A percentile compares a stretch with the other conserved stretches of the same genome.
phyloP scores from a whole-genome alignment of 768 basidiomycete species.

The Strobilomyces dryophilus region DNA sequence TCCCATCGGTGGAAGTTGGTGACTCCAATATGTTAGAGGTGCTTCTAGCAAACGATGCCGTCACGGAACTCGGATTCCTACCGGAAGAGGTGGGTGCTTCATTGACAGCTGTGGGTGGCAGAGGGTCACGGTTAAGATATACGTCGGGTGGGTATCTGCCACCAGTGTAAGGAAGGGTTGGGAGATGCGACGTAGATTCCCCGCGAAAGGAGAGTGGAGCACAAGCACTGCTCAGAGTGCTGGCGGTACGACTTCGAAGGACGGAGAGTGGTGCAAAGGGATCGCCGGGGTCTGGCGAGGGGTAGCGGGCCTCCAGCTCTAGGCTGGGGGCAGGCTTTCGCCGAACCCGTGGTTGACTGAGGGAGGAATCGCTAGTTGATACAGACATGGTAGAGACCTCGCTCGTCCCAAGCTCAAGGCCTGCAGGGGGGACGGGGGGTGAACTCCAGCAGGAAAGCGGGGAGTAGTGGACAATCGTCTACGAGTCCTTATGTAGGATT shows the following conservation, averaged over 20 bases:
- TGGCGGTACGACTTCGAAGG: slow-evolving; percentile 55
- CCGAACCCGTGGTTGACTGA: slow-evolving; percentile 25
- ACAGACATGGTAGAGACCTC: slow-evolving; percentile 29
- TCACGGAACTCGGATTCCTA: slow-evolving; percentile 6
- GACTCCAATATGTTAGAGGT: slow-evolving; percentile 16
- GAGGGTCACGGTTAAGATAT: slow-evolving; percentile 20
- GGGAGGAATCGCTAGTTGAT: slow-evolving; percentile 21
- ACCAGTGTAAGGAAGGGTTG: slow-evolving; percentile 28
- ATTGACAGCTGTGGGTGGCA: neutral
- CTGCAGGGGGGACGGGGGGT: slow-evolving; percentile 10
- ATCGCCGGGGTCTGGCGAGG: slow-evolving; percentile 61
- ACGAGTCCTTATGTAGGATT: slow-evolving; percentile 28
- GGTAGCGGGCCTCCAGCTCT: slow-evolving; percentile 52
- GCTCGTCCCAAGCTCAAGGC: slow-evolving; percentile 11
- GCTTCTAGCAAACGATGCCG: slow-evolving; percentile 24
- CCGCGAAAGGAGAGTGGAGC: slow-evolving; percentile 30
- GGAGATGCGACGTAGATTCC: slow-evolving; percentile 29
- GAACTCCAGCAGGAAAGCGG: slow-evolving; percentile 18
- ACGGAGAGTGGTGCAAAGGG: slow-evolving; percentile 69
- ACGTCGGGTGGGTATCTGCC: slow-evolving; percentile 32
- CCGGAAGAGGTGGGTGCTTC: slow-evolving; percentile 8
- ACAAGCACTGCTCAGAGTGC: slow-evolving; percentile 30
- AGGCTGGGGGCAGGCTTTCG: slow-evolving; percentile 58
- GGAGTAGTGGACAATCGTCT: slow-evolving; percentile 5
- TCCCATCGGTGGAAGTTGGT: slow-evolving; percentile 1